Percentiles rank a stretch among this genome's conserved stretches.
Conservation (phyloP, 352 stramenopile genomes). For the Paralagenidium karlingii region DNA sequence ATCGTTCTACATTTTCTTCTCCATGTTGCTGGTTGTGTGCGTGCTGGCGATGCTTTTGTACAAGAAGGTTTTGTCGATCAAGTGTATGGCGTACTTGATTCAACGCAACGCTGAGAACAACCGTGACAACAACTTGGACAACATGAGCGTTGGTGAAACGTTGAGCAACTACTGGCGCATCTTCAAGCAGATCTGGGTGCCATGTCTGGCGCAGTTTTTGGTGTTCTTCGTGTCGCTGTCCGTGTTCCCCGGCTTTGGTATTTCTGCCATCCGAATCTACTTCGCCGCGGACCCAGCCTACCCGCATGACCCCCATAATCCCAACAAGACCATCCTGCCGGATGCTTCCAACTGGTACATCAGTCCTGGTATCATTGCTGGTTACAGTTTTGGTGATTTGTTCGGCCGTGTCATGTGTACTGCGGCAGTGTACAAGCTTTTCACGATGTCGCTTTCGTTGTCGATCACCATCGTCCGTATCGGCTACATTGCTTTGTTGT, state of each 20-base stretch:
- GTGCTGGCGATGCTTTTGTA: conserved; percentile 32
- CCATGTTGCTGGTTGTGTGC: conserved; percentile 30
- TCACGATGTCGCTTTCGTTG: conserved; percentile 32
- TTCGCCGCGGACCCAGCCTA: too few species aligned
- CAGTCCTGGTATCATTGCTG: conserved; percentile 32
- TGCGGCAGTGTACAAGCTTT: conserved; percentile 34
- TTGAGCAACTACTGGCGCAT: conserved; percentile 30
- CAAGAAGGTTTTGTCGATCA: conserved; percentile 13
- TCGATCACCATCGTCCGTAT: conserved; percentile 23
- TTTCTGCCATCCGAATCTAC: too few species aligned
- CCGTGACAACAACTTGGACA: conserved; percentile 15
- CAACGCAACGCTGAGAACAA: conserved; percentile 24
- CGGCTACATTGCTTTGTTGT: conserved; percentile 34
- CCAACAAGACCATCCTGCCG: too few species aligned
- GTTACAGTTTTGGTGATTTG: conserved; percentile 55
- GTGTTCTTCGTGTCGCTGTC: conserved; percentile 46
- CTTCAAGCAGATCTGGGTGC: conserved; percentile 33
- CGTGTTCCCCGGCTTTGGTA: conserved; percentile 36
- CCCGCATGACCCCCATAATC: too few species aligned
- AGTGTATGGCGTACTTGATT: conserved; percentile 34
- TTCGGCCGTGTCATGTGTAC: conserved; percentile 32
- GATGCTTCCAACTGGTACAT: conserved; percentile 29
- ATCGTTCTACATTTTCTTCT: conserved; percentile 55
- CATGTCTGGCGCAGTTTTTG: conserved; percentile 30
- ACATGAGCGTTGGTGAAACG: conserved; percentile 13